Evolutionary conservation across 2,329 filamentous ascomycete species (phyloP), one percentile per base, ranked within the genome.

Genomic region (Calcarisporium arbuscula): DNA sequence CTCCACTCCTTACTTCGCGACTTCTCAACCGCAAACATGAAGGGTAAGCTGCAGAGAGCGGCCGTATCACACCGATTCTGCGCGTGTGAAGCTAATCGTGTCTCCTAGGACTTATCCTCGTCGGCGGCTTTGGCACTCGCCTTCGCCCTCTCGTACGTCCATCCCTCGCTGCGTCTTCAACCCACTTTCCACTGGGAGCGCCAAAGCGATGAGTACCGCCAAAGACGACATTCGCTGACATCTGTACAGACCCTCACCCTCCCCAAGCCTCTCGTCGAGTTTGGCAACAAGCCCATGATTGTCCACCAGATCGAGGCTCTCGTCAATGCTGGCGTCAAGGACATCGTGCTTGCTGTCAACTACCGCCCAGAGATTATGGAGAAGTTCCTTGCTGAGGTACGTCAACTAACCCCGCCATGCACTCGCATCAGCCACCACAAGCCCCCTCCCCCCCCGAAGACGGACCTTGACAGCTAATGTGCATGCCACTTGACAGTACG

Each of bases 241-340:
- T n/a, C n/a, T n/a, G 25, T 33, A 19, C 60, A 94, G 87, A 98
- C 90, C 52, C 80, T 98, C 58, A 95, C 92, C 33, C 85, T 95
- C 49, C 90, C 90, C 43, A 98, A 96, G 68, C 90, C 92, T 47
- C 77, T 98, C 50, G 92, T 98, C 56, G 90, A 98, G 69, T 98
- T 98, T 58, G 88, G 80, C 58, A 98, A 98, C 77, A 90, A 92
- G 69, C 92, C 89, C 60, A 98, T 98, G 90, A 96, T 98, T 64
- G 76, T 94, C 56, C 90, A 96, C 68, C 90, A 98, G 68, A 86
- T 98, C 53, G 88, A 95, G 69, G 88, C 87, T 48, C 77, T 98
- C 49, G 90, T 92, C 50, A 83, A 81, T 41, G 90, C 88, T 39
- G 90, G 90, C 61, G 92, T 96, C 47, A 96, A 87, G 43, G 89